Evolutionary conservation across 805 yeast species (phyloP), one percentile per base, ranked within the genome.

Genomic region (Cyberlindnera samutprakarnensis): DNA sequence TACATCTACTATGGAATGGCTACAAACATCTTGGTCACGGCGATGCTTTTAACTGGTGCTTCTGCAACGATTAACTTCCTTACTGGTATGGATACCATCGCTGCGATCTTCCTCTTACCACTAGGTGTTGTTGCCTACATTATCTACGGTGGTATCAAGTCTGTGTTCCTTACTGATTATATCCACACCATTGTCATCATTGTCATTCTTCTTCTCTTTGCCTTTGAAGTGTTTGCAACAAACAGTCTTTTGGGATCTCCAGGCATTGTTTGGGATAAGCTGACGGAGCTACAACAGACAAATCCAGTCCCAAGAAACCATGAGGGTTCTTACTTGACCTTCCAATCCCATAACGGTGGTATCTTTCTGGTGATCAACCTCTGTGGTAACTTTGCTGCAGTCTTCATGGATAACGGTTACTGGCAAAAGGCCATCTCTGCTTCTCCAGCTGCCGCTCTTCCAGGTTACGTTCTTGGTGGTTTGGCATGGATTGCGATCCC

Each of bases 401-500:
- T 84, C 13, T 85, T 82, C 54, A 60, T 85, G 47, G 95, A 85
- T 55, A 80, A 80, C 44, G 92, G 94, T 18, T 86, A 85, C 59
- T 84, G 87, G 77, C 81, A 81, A 60, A 85, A 85, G 60, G 94
- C 94, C 10, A 81, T 86, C 53, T 85, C 94, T 18, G 78, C 90
- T 7, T 70, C 79, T 38, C 94, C 95, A 15, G 81, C 75, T 9
- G 77, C 92, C 28, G 85, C 94, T 19, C 62, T 86, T 44, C 90
- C 92, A 7, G 96, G 95, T 15, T 87, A 87, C 56, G 76, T 84
- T 17, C 59, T 83, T 37, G 96, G 95, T 37, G 95, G 95, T 18
- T 56, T 87, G 27, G 81, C 90, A 0, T 87, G 96, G 95, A 80
- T 84, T 53, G 88, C 94, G 7, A 78, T 87, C 43, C 96, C 96